Evolutionary conservation across 768 basidiomycete species (phyloP).

Genomic region (Podaxis sp.): DNA sequence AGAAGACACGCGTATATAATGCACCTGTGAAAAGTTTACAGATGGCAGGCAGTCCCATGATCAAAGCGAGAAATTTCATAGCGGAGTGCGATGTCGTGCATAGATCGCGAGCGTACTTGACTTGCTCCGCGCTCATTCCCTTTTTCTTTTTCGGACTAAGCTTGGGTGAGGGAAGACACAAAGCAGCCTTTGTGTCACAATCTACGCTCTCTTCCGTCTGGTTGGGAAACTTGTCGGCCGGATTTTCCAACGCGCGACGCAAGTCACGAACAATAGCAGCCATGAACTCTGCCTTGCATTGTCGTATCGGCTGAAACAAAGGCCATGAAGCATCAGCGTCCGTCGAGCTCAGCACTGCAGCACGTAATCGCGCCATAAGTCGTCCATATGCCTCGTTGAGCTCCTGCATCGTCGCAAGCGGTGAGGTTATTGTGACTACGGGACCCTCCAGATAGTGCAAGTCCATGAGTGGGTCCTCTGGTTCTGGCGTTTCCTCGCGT

Average conservation of each 20-base stretch:
- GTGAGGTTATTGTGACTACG: constrained; percentile 54
- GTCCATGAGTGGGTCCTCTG: constrained; percentile 61
- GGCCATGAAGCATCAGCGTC: constrained; percentile 67
- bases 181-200: constrained; percentile 22
- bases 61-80: constrained; percentile 58
- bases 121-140: constrained; percentile 74
- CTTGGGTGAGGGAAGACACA: constrained; percentile 61
- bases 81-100: constrained; percentile 72
- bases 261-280: constrained; percentile 68
- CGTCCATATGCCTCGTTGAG: constrained; percentile 75
- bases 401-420: constrained; percentile 46
- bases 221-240: constrained; percentile 28
- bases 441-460: constrained; percentile 65
- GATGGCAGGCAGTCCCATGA: constrained; percentile 60
- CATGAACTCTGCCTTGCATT: constrained; percentile 49
- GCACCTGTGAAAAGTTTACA: constrained; percentile 62
- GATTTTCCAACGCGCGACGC: constrained; percentile 61
- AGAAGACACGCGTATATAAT: constrained; percentile 15
- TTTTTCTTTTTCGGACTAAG: constrained; percentile 66
- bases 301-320: constrained; percentile 67
- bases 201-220: constrained; percentile 26
- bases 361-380: constrained; percentile 62
- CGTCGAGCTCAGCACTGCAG: constrained; percentile 38
- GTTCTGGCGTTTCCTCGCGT: constrained; percentile 77
- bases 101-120: constrained; percentile 76